Evolutionary conservation across 768 basidiomycete genomes (phyloP).

Genomic region (Serendipita indica): DNA sequence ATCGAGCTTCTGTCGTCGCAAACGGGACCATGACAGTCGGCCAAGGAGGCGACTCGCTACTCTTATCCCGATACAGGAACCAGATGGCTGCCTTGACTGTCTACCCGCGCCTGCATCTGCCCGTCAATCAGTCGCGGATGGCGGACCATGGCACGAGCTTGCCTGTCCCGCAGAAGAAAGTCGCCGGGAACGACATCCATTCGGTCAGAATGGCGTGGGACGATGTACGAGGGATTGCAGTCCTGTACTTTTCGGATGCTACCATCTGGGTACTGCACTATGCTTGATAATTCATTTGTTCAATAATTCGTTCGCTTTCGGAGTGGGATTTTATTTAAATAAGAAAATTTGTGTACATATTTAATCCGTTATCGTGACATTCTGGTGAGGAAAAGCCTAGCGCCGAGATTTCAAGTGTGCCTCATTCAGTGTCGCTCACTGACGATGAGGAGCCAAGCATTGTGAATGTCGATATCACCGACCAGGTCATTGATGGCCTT

Average conservation of each 20-base stretch:
- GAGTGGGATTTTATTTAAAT: not conserved
- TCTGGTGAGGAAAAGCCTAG: no score
- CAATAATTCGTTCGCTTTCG: no score
- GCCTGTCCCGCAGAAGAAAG: not conserved
- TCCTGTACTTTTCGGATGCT: not conserved
- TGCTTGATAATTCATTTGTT: not conserved
- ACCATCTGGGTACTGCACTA: conserved; percentile 1
- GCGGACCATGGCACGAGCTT: not conserved
- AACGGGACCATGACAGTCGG: not conserved
- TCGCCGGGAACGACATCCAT: not conserved
- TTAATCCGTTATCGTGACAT: not conserved
- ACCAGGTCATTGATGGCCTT: not conserved
- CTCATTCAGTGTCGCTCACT: not conserved
- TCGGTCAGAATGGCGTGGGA: not conserved
- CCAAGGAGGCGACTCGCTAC: not conserved
- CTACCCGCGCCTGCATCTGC: not conserved
- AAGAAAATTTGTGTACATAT: not conserved
- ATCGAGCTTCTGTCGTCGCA: not conserved
- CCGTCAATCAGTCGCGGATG: not conserved
- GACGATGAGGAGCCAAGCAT: not conserved
- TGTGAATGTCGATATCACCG: conserved; percentile 2
- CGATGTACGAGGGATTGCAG: conserved; percentile 3
- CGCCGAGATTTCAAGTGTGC: no score
- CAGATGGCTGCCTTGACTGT: not conserved
- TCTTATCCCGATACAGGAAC: not conserved